Evolutionary conservation across 345 rosid species (phyloP), one percentile per base, ranked within the genome.

Genomic region (Ricinus communis): DNA sequence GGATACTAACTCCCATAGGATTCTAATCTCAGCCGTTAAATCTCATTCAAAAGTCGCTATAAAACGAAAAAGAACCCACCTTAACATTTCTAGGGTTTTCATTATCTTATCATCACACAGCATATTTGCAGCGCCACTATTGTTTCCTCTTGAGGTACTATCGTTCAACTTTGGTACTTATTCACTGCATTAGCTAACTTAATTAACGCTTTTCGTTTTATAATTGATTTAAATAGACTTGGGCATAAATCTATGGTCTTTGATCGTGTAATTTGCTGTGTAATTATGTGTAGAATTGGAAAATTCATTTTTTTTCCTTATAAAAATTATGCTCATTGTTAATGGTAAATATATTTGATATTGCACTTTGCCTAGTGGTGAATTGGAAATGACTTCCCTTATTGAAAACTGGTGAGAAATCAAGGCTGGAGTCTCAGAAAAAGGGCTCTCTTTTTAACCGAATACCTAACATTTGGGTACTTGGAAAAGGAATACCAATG

Each of bases 341-440:
- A 12, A 62, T 46, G 36, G 55, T 63, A 36, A 49, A n/a, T 30
- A 40, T 69, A 51, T 43, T 43, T 75, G 77, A 49, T 73, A 54
- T 55, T 38, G 24, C 14, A 30, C 51, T 41, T 57, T 60, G 69
- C 45, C 51, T 19, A 28, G 63, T 21, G 33, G 66, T 67, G 78
- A 52, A 52, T 50, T 72, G 60, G 73, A 56, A 47, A 59, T 66
- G 69, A 22, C 12, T 40, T 47, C 52, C 76, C 77, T 47, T 24
- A 2, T 0, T n/a, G n/a, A 40, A 15, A 46, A 66, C n/a, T 51
- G 28, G 55, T 49, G 45, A 61, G 8, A 62, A 79, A 87, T 85
- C 88, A 81, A 82, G 88, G 91, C 85, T 82, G 88, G 87, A 82
- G 71, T 85, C 89, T 87, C 85, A 62, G n/a, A 58, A 79, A 43